These are phyloP conservation scores for Letharia lupina DNA, from an alignment of 495 filamentous ascomycete species.

Conservation along the genomic window DNA sequence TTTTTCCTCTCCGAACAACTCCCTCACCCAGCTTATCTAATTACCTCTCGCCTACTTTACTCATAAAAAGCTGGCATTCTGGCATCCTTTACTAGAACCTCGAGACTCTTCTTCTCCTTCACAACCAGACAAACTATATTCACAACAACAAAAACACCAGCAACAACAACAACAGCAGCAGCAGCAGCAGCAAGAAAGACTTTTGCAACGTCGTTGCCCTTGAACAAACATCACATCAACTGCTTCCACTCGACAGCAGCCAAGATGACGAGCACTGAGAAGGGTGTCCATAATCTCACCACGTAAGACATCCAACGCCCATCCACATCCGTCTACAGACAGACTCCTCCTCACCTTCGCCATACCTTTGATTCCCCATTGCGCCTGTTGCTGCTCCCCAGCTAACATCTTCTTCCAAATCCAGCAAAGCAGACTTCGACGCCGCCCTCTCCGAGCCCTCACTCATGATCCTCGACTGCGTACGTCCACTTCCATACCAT, in stretches of 20 bases:
- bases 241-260: constrained; percentile 40
- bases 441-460: constrained; percentile 40
- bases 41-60: not conserved
- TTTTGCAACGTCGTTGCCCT: not conserved
- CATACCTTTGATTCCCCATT: not conserved
- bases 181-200: not conserved
- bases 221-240: constrained; percentile 14
- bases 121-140: not conserved
- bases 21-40: not conserved
- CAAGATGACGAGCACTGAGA: constrained; percentile 35
- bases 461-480: constrained; percentile 71
- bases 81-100: constrained; percentile 6
- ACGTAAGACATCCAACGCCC: constrained; percentile 32
- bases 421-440: constrained; percentile 57
- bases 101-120: not conserved
- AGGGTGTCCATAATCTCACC: constrained; percentile 44
- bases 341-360: not conserved
- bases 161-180: not conserved
- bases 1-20: not conserved
- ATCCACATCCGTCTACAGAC: not conserved
- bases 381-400: not conserved
- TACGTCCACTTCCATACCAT: not conserved
- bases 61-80: not conserved
- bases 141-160: too few species aligned
- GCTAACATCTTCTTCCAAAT: not conserved